Conservation (phyloP, 176 grass and related monocot species). For the Saccharum spontaneum region DNA sequence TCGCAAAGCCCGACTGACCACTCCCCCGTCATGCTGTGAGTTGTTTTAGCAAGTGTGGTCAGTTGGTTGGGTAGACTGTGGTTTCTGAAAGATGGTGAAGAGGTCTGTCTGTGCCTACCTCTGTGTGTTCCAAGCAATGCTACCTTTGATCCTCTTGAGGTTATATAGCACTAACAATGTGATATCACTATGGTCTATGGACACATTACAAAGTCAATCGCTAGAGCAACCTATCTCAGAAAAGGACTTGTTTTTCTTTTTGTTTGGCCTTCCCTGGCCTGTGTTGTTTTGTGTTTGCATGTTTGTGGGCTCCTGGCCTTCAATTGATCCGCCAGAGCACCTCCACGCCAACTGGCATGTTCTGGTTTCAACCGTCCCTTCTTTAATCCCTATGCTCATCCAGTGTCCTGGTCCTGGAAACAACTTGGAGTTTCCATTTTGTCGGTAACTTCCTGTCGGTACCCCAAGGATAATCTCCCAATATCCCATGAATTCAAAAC, state of each 20-base stretch:
- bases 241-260: background rate
- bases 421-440: constrained; percentile 16
- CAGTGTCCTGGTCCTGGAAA: background rate
- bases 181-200: background rate
- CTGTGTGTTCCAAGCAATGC: background rate
- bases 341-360: background rate
- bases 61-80: background rate
- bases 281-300: background rate
- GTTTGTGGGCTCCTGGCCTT: background rate
- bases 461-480: background rate
- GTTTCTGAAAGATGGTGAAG: background rate
- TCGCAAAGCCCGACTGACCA: constrained; percentile 53
- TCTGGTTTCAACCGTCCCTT: constrained; percentile 16
- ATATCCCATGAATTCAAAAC: background rate
- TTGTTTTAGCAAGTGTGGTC: background rate
- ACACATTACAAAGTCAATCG: background rate
- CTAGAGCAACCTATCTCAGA: background rate
- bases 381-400: background rate
- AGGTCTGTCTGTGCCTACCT: background rate
- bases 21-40: constrained; percentile 28
- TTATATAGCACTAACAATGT: constrained; percentile 17
- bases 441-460: background rate
- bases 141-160: background rate
- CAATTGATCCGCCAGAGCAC: constrained; percentile 1
- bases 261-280: background rate